These are phyloP conservation scores for Coniferiporia sulphurascens DNA, from an alignment of 1,284 basidiomycete species.

Conservation along the genomic window DNA sequence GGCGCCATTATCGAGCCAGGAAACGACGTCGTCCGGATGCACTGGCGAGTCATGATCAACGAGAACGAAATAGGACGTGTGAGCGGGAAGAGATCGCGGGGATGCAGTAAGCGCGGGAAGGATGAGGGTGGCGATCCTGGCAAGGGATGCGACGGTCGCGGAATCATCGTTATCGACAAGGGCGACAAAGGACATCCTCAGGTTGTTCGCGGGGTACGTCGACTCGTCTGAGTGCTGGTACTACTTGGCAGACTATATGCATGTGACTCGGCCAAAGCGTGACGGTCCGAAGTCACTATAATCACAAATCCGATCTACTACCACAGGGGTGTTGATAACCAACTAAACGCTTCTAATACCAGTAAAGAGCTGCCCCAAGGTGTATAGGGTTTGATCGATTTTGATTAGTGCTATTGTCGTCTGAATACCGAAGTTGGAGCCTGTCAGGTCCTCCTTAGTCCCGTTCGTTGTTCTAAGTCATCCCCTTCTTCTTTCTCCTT, in stretches of 20 bases:
- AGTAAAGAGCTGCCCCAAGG: too few relatives aligned
- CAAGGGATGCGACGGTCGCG: conserved; percentile 2
- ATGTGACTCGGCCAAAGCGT: neutral
- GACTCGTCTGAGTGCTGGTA: too few relatives aligned
- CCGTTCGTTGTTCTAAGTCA: too few relatives aligned
- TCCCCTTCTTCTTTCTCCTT: too few relatives aligned
- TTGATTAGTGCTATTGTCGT: too few relatives aligned
- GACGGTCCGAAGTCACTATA: too few relatives aligned
- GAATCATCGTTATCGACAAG: conserved; percentile 8
- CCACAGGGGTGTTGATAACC: too few relatives aligned
- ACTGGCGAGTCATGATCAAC: conserved; percentile 47
- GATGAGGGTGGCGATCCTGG: conserved; percentile 14
- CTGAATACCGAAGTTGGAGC: too few relatives aligned
- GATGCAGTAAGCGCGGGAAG: conserved; percentile 16
- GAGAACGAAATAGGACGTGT: conserved; percentile 46
- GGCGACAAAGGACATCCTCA: conserved; percentile 14
- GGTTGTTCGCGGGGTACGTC: neutral
- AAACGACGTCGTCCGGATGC: conserved; percentile 53
- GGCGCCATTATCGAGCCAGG: conserved; percentile 71
- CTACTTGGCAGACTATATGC: neutral
- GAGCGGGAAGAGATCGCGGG: conserved; percentile 23
- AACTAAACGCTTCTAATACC: too few relatives aligned
- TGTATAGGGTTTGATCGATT: too few relatives aligned
- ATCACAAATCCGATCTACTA: too few relatives aligned
- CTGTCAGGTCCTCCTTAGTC: too few relatives aligned